Conservation (phyloP, 2,329 filamentous ascomycete genomes). For the Aureobasidium sp. region DNA sequence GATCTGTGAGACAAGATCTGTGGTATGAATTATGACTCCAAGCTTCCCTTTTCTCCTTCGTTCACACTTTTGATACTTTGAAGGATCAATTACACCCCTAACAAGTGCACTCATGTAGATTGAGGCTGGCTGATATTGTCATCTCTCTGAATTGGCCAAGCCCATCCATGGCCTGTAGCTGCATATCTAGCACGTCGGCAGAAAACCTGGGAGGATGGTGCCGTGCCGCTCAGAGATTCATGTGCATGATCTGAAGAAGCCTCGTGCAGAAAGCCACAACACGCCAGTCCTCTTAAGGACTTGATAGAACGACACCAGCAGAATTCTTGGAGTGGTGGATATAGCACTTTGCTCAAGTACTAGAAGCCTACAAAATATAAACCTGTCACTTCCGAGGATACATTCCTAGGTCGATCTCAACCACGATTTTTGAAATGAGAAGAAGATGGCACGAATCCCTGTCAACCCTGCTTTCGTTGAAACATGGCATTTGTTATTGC, state of each 20-base stretch:
- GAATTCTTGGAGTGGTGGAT: not conserved
- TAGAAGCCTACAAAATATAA: not conserved
- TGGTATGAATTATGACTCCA: not conserved
- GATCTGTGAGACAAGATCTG: constrained; percentile 14
- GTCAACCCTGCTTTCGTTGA: not conserved
- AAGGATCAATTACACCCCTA: not conserved
- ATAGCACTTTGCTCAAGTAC: not conserved
- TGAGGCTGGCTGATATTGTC: not conserved
- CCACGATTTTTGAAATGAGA: not conserved
- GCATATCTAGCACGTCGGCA: constrained; percentile 6
- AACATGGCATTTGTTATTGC: not conserved
- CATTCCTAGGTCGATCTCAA: not conserved
- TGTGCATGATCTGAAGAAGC: constrained; percentile 8
- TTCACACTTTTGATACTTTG: not conserved
- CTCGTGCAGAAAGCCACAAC: constrained; percentile 11
- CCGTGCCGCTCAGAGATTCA: not conserved
- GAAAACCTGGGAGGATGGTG: constrained; percentile 3
- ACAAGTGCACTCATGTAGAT: not conserved
- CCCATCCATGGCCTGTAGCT: constrained; percentile 6
- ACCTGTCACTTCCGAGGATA: constrained; percentile 4
- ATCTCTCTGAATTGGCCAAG: not conserved
- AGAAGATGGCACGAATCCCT: not conserved
- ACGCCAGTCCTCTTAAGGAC: not conserved
- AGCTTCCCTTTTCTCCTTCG: not conserved
- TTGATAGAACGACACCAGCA: not conserved